These are phyloP conservation scores for Apiospora aurea DNA, from an alignment of 2,329 filamentous ascomycete species.

Conservation along the genomic window DNA sequence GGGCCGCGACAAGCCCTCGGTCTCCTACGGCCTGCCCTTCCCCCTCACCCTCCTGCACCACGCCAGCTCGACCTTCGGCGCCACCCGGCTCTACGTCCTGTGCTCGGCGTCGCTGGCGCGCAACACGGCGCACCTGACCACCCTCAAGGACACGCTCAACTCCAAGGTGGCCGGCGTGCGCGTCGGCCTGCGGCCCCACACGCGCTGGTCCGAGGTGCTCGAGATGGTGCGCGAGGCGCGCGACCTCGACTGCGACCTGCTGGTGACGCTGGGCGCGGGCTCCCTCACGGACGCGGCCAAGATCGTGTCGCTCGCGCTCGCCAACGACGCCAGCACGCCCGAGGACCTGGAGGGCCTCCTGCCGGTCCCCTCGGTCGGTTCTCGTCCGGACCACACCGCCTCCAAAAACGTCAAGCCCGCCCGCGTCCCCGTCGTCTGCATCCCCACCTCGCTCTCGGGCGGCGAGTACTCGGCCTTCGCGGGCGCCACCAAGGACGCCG, in stretches of 20 bases:
- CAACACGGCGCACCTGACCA: constrained; percentile 53
- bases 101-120: constrained; percentile 56
- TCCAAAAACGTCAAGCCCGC: constrained; percentile 37
- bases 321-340: constrained; percentile 51
- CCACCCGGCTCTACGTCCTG: constrained; percentile 57
- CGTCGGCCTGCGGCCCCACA: constrained; percentile 61
- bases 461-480: constrained; percentile 45
- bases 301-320: constrained; percentile 55
- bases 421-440: constrained; percentile 41
- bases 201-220: constrained; percentile 59
- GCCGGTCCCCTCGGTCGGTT: constrained; percentile 21
- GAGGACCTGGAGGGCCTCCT: constrained; percentile 48
- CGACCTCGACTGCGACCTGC: constrained; percentile 50
- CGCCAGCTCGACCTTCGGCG: constrained; percentile 46
- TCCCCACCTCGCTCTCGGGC: constrained; percentile 46
- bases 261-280: constrained; percentile 62
- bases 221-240: constrained; percentile 52
- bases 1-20: constrained; percentile 32
- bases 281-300: constrained; percentile 65
- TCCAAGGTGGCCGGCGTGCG: constrained; percentile 51
- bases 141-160: constrained; percentile 50
- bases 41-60: constrained; percentile 53
- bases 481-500: constrained; percentile 39
- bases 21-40: constrained; percentile 57
- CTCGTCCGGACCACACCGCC: constrained; percentile 15